phyloP scores from a whole-genome alignment of 108 stramenopile species.

The Craspedostauros australis region DNA sequence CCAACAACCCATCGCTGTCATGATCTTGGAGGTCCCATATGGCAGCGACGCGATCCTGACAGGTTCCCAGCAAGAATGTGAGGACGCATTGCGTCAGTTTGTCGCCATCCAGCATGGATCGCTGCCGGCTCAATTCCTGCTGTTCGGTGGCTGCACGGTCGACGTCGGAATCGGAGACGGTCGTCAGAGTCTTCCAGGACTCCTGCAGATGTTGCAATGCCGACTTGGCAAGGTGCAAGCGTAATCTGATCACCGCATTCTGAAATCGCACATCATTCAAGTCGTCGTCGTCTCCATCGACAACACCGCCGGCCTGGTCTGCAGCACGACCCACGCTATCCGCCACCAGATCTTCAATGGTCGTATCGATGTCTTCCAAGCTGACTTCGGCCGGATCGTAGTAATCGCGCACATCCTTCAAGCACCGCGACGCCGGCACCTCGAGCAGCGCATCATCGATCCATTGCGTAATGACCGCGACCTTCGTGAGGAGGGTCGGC shows the following conservation, averaged over 20 bases:
- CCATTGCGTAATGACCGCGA: conserved; percentile 6
- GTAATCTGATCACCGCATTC: conserved; percentile 23
- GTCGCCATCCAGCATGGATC: conserved; percentile 13
- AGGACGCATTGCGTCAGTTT: conserved; percentile 15
- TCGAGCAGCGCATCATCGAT: conserved; percentile 6
- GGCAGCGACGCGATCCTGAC: conserved; percentile 48
- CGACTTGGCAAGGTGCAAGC: conserved; percentile 29
- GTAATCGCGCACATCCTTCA: conserved; percentile 35
- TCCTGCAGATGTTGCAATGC: conserved; percentile 29
- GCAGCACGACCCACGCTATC: background rate
- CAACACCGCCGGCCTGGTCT: background rate
- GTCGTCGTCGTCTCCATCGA: background rate
- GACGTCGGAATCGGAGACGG: conserved; percentile 64
- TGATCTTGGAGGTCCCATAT: conserved; percentile 74
- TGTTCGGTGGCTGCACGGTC: conserved; percentile 69
- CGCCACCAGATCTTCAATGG: background rate
- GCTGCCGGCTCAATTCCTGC: conserved; percentile 14
- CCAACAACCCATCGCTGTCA: conserved; percentile 75
- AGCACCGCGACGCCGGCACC: conserved; percentile 17
- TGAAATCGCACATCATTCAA: conserved; percentile 15
- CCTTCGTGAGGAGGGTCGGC: background rate
- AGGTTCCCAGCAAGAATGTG: conserved; percentile 33
- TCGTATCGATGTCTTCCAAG: background rate
- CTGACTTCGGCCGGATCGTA: conserved; percentile 13
- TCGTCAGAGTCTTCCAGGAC: conserved; percentile 50